Evolutionary conservation across 169 alveolate species (phyloP), one percentile per base, ranked within the genome.

Genomic region (Eimeria mitis): DNA sequence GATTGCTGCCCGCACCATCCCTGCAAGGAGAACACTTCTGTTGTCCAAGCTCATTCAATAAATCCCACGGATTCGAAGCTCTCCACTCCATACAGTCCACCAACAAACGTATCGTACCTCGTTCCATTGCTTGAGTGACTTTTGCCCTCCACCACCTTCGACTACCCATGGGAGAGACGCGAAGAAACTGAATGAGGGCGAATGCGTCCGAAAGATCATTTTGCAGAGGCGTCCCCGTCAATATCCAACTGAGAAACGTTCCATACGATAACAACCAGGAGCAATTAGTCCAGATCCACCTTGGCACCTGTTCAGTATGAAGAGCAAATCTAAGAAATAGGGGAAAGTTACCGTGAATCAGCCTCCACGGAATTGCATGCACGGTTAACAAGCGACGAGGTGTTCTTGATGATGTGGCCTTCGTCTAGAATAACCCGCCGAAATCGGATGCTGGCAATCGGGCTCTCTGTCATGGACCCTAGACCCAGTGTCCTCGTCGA

Each of bases 211-310:
- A 97, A 25, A 99, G 81, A 63, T 98, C 97, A 96, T 99, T 99
- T 92, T 98, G 98, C 61, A 99, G 96, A 19, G 99, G 99, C 31
- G 99, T 98, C 61, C 99, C 99, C 37, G 99, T 98, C 96, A 98
- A 95, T 94, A 98, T 96, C 98, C 99, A 98, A 95, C 98, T 98
- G 97, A 6, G 59, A 37, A 49, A 68, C 52, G 34, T 75, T 71
- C 52, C 42, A 47, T 5, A 31, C 14, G 70, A 21, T 37, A 34
- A 56, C 54, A 52, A 11, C 68, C 37, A 52, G 42, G 31, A 28
- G 52, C 47, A 56, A 11, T 52, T 40, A 28, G 19, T 63, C 78
- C 42, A 6, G 59, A 56, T 8, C 78, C 54, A n/a, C 78, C 54
- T 56, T 63, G 21, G 49, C 54, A 70, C 23, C 31, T 14, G 34